Conservation (phyloP, 2,329 filamentous ascomycete genomes). For the Neopestalotiopsis sp. region DNA sequence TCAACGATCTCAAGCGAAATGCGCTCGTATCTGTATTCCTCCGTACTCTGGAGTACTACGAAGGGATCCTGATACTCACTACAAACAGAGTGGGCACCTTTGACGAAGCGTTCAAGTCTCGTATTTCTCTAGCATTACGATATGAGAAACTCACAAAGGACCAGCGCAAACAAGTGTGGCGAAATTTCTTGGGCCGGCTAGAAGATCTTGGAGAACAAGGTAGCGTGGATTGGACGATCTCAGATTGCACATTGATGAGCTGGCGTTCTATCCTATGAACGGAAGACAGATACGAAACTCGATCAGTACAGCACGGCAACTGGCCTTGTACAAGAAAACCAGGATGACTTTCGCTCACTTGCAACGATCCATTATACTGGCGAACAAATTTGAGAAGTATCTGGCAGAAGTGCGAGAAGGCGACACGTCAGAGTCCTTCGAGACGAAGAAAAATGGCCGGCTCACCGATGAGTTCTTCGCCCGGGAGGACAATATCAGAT, state of each 20-base stretch:
- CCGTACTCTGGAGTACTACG: slow-evolving; percentile 45
- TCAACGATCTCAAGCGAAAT: slow-evolving; percentile 26
- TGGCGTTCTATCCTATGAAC: slow-evolving; percentile 43
- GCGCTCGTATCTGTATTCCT: slow-evolving; percentile 37
- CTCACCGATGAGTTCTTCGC: background rate
- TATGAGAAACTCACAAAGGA: slow-evolving; percentile 23
- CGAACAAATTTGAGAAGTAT: background rate
- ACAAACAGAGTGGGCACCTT: slow-evolving; percentile 38
- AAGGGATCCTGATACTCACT: slow-evolving; percentile 47
- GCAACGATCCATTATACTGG: background rate
- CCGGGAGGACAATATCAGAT: too few species aligned
- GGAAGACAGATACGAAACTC: slow-evolving; percentile 48
- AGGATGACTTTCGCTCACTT: background rate
- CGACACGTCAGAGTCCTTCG: background rate
- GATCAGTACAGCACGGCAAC: slow-evolving; percentile 34
- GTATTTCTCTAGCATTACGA: slow-evolving; percentile 26
- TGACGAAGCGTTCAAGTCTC: slow-evolving; percentile 29
- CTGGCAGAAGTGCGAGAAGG: background rate
- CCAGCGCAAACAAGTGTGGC: slow-evolving; percentile 25
- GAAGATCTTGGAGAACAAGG: background rate
- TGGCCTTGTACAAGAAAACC: slow-evolving; percentile 17
- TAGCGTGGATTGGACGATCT: background rate
- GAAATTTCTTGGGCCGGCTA: slow-evolving; percentile 21
- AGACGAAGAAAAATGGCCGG: background rate
- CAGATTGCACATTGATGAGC: slow-evolving; percentile 27